phyloP scores from a whole-genome alignment of 1,284 basidiomycete genomes.

The Apiotrichum veenhuisii region DNA sequence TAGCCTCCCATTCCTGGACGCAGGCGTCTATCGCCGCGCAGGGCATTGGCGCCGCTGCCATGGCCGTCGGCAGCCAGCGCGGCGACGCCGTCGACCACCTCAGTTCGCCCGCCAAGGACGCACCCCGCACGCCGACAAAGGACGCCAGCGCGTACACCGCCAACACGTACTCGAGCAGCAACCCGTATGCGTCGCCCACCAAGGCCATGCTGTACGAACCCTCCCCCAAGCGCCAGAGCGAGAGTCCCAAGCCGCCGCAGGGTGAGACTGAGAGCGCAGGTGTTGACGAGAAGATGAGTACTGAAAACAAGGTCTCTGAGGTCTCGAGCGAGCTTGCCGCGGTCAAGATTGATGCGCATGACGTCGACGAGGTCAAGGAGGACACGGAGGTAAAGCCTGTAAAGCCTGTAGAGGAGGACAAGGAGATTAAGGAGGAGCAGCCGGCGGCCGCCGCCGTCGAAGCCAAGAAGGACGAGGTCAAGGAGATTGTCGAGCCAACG shows the following conservation, averaged over 20 bases:
- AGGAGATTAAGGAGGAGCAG: background rate
- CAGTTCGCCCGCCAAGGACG: conserved; percentile 8
- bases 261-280: background rate
- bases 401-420: background rate
- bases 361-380: background rate
- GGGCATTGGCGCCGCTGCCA: conserved; percentile 37
- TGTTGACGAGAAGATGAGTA: background rate
- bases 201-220: conserved; percentile 4
- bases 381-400: background rate
- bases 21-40: conserved; percentile 42
- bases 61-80: conserved; percentile 34
- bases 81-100: conserved; percentile 35
- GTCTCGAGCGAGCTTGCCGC: background rate
- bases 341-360: background rate
- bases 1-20: conserved; percentile 39
- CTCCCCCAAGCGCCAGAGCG: background rate
- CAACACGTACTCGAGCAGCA: background rate
- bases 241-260: background rate
- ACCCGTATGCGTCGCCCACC: background rate
- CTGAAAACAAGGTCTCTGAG: conserved; percentile 3
- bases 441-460: background rate
- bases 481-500: background rate
- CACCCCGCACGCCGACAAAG: background rate
- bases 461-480: background rate
- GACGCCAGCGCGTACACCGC: background rate